These are phyloP conservation scores for Trichophyton simii DNA, from an alignment of 2,329 filamentous ascomycete species.

Conservation along the genomic window DNA sequence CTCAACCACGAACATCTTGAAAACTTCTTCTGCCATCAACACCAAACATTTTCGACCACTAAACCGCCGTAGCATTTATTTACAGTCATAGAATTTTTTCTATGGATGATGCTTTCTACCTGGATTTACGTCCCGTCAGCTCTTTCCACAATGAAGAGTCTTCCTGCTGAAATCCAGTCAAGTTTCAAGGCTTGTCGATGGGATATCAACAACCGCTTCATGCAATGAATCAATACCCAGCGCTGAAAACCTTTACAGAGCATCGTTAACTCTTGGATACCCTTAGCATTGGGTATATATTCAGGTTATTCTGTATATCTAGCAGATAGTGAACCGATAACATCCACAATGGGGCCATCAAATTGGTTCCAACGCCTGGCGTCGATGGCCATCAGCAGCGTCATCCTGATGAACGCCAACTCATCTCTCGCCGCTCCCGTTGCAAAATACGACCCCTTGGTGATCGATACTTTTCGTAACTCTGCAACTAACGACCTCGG, in stretches of 20 bases:
- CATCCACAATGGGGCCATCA: background rate
- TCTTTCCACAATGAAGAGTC: background rate
- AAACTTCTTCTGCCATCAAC: background rate
- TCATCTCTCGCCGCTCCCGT: background rate
- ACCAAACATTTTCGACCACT: background rate
- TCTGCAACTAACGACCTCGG: conserved; percentile 45
- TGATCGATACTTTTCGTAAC: conserved; percentile 51
- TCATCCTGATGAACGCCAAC: background rate
- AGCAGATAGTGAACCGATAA: too few relatives aligned
- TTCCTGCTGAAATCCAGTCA: background rate
- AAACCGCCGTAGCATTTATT: too few relatives aligned
- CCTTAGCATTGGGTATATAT: background rate
- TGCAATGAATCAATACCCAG: background rate
- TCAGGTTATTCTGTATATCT: background rate
- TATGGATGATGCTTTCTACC: background rate
- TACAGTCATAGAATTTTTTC: too few relatives aligned
- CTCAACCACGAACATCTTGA: background rate
- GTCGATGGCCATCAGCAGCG: background rate
- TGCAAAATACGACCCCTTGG: conserved; percentile 15
- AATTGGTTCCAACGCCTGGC: background rate
- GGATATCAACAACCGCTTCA: background rate
- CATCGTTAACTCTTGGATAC: background rate
- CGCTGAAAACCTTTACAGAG: background rate
- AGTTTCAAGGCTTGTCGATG: background rate
- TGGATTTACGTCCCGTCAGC: background rate